Evolutionary conservation across 441 rosid species (phyloP).

Genomic region (Populus hybrid): DNA sequence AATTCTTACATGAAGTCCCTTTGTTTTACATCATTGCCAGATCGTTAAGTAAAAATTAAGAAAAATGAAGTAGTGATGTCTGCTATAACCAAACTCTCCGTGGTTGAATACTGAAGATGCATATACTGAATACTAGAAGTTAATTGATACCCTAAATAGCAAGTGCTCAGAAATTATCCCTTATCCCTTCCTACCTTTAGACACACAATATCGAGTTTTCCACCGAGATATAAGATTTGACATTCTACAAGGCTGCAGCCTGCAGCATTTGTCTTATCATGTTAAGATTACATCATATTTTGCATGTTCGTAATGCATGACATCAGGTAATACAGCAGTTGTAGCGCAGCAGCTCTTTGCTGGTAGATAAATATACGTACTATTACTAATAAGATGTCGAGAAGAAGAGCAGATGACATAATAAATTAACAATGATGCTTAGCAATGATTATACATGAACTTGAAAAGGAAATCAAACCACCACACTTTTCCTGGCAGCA

Average conservation of each 20-base stretch:
- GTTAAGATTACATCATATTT: neutral
- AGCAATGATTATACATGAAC: neutral
- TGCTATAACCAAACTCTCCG: no score
- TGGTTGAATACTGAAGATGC: no score
- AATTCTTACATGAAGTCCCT: neutral
- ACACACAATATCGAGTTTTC: neutral
- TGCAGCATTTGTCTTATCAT: neutral
- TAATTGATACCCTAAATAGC: neutral
- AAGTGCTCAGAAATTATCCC: neutral
- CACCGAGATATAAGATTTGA: neutral
- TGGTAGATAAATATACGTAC: neutral
- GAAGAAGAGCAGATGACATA: neutral
- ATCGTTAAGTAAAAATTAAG: no score
- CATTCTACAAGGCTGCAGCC: neutral
- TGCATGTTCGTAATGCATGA: slow-evolving; percentile 3
- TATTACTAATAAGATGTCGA: neutral
- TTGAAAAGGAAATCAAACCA: neutral
- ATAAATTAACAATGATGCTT: neutral
- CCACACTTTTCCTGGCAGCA: neutral
- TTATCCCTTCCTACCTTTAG: neutral
- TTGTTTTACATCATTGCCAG: no score
- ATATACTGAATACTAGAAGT: neutral
- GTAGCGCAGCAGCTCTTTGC: neutral
- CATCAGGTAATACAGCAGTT: neutral
- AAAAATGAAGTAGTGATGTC: no score